Evolutionary conservation across 805 yeast species (phyloP).

Genomic region (Blastobotrys mokoenaii): DNA sequence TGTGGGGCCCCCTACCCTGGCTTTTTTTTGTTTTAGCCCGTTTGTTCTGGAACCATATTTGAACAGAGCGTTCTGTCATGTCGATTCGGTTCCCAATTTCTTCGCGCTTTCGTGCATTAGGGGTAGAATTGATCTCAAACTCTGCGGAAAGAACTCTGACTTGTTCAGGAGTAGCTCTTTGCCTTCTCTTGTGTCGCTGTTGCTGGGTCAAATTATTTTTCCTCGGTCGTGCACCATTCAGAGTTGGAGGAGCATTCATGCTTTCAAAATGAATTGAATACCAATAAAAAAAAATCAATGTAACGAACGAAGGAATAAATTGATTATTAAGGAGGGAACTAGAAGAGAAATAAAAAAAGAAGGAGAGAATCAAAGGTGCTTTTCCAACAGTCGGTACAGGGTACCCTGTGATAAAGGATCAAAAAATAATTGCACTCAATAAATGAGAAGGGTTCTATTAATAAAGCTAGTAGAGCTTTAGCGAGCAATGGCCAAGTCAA

Average conservation of each 20-base stretch:
- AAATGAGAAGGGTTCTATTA: too few relatives aligned
- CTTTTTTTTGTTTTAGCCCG: conserved; percentile 37
- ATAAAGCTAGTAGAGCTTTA: too few relatives aligned
- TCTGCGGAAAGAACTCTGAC: conserved; percentile 11
- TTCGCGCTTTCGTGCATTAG: conserved; percentile 17
- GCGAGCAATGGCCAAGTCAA: too few relatives aligned
- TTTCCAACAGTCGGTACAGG: too few relatives aligned
- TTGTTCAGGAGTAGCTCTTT: conserved; percentile 20
- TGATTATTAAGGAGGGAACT: too few relatives aligned
- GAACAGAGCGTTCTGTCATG: conserved; percentile 67
- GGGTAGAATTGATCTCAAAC: conserved; percentile 16
- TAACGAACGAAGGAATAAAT: too few relatives aligned
- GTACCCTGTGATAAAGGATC: too few relatives aligned
- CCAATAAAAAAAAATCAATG: too few relatives aligned
- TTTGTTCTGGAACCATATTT: conserved; percentile 96
- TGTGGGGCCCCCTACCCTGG: conserved; percentile 6
- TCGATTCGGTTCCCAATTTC: conserved; percentile 12
- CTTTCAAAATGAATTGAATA: too few relatives aligned
- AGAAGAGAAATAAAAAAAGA: too few relatives aligned
- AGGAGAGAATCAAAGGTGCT: too few relatives aligned
- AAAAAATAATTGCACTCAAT: too few relatives aligned
- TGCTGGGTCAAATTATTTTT: conserved; percentile 20
- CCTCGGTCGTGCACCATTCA: conserved; percentile 3
- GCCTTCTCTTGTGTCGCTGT: conserved; percentile 19
- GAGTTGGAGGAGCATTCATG: neutral